A percentile compares a stretch with the other conserved stretches of the same genome.
phyloP scores from a whole-genome alignment of 2,329 filamentous ascomycete genomes.

The Pseudogymnoascus destructans region DNA sequence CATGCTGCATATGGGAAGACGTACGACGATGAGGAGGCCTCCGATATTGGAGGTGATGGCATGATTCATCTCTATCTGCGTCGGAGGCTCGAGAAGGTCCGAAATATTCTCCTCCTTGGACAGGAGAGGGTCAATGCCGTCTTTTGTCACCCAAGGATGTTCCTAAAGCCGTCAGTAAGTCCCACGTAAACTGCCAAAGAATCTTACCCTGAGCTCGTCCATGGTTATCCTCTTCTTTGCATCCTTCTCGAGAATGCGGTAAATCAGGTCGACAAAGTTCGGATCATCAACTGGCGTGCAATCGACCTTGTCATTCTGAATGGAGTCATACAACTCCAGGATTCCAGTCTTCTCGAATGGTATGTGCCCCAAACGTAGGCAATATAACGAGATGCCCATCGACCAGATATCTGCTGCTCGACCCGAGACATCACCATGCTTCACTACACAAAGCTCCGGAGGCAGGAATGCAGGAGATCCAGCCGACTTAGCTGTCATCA shows the following conservation, averaged over 20 bases:
- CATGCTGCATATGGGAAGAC: slow-evolving; percentile 14
- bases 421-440: slow-evolving; percentile 77
- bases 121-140: slow-evolving; percentile 64
- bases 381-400: slow-evolving; percentile 93
- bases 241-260: slow-evolving; percentile 67
- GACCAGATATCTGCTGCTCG: slow-evolving; percentile 94
- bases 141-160: slow-evolving; percentile 84
- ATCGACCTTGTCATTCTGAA: slow-evolving; percentile 54
- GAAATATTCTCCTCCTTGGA: slow-evolving; percentile 76
- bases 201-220: slow-evolving; percentile 63
- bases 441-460: slow-evolving; percentile 78
- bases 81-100: slow-evolving; percentile 67
- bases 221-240: slow-evolving; percentile 73
- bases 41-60: slow-evolving; percentile 87
- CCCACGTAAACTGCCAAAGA: background rate
- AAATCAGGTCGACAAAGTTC: slow-evolving; percentile 62
- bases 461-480: slow-evolving; percentile 91
- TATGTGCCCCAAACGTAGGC: slow-evolving; percentile 74
- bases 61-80: slow-evolving; percentile 76
- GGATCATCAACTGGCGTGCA: slow-evolving; percentile 52
- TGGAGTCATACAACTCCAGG: slow-evolving; percentile 80
- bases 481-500: slow-evolving; percentile 86
- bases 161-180: slow-evolving; percentile 40
- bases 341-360: slow-evolving; percentile 73
- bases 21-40: slow-evolving; percentile 69